phyloP scores from a whole-genome alignment of 1,284 basidiomycete species.

The Puccinia hordei region DNA sequence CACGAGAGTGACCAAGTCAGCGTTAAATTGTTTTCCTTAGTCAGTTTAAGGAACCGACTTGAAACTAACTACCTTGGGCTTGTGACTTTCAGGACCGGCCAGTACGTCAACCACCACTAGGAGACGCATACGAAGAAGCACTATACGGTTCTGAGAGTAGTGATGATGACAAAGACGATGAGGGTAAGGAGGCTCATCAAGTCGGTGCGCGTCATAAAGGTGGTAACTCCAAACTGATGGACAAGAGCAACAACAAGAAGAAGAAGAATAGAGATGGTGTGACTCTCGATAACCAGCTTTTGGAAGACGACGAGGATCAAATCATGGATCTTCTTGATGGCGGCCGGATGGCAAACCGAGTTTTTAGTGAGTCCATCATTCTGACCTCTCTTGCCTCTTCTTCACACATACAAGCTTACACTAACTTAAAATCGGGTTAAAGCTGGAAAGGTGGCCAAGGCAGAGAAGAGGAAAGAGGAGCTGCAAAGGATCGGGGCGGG shows the following conservation, averaged over 20 bases:
- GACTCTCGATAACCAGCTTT: slow-evolving; percentile 63
- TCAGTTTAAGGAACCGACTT: neutral
- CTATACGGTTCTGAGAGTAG: slow-evolving; percentile 76
- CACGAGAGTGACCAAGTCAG: slow-evolving; percentile 50
- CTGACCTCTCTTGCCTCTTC: too few species aligned
- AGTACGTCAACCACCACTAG: slow-evolving; percentile 62
- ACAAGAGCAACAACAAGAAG: slow-evolving; percentile 52
- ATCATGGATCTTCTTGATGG: slow-evolving; percentile 93
- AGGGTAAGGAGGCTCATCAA: slow-evolving; percentile 61
- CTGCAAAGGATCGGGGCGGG: slow-evolving; percentile 66
- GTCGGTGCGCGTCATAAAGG: neutral
- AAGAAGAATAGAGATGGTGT: slow-evolving; percentile 51
- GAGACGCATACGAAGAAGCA: slow-evolving; percentile 89
- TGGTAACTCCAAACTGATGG: slow-evolving; percentile 20
- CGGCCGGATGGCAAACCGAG: slow-evolving; percentile 67
- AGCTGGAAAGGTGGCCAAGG: slow-evolving; percentile 51
- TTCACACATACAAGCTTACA: too few species aligned
- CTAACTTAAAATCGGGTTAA: too few species aligned
- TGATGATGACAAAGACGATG: slow-evolving; percentile 80
- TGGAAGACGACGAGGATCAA: slow-evolving; percentile 86
- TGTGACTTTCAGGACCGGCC: slow-evolving; percentile 56
- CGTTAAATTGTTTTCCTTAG: neutral
- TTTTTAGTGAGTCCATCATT: slow-evolving; percentile 68
- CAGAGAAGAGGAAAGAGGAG: slow-evolving; percentile 63
- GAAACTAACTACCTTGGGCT: too few species aligned